A percentile compares a stretch with the other conserved stretches of the same genome.
Conservation (phyloP, 164 flowering plant genomes). For the Taxillus chinensis region DNA sequence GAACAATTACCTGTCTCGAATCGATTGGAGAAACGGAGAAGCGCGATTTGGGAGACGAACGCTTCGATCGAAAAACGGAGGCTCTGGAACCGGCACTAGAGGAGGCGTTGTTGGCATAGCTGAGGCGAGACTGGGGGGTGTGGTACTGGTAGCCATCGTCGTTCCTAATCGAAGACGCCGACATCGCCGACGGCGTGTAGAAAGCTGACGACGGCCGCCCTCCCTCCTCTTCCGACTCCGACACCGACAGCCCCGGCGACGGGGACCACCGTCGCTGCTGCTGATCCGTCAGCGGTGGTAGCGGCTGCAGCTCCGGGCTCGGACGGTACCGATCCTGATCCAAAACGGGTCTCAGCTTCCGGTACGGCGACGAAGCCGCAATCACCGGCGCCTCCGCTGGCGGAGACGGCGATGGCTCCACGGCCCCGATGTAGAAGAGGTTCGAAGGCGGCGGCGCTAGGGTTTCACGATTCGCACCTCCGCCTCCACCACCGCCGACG, state of each 20-base stretch:
- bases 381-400: conserved; percentile 12
- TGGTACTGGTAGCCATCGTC: conserved; percentile 18
- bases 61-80: conserved; percentile 42
- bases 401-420: conserved; percentile 37
- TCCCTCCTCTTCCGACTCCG: conserved; percentile 53
- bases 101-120: conserved; percentile 3
- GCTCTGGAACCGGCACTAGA: conserved; percentile 2
- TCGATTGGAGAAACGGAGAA: conserved; percentile 41
- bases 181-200: conserved; percentile 46
- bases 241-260: conserved; percentile 11
- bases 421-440: conserved; percentile 71
- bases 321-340: conserved; percentile 15
- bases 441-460: conserved; percentile 31
- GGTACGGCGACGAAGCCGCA: conserved; percentile 50
- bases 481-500: conserved; percentile 24
- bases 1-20: conserved; percentile 27
- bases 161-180: conserved; percentile 20
- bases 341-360: conserved; percentile 43
- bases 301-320: conserved; percentile 3
- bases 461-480: conserved; percentile 23
- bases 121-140: conserved; percentile 6
- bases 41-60: conserved; percentile 68
- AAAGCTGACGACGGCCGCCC: conserved; percentile 22
- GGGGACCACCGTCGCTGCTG: conserved; percentile 15
- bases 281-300: conserved; percentile 15